Percentiles rank a stretch among this genome's conserved stretches.
phyloP scores from a whole-genome alignment of 805 yeast genomes.

The Kuraishia cidri region DNA sequence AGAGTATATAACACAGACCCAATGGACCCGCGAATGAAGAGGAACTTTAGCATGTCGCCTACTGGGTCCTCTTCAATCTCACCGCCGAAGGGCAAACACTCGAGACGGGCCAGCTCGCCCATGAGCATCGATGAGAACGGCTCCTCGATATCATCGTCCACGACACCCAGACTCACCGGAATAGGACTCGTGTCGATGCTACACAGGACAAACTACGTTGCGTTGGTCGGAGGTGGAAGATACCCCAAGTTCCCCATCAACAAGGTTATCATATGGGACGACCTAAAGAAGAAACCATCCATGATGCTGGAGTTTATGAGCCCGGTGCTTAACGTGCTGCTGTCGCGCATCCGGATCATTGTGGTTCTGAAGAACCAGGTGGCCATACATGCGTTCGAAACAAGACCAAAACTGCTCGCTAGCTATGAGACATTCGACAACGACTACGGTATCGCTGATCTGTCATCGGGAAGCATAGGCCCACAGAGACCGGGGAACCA shows the following conservation, averaged over 20 bases:
- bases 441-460: constrained; percentile 53
- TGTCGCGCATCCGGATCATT: constrained; percentile 69
- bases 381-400: constrained; percentile 69
- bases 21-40: constrained; percentile 60
- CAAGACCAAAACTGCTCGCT: constrained; percentile 64
- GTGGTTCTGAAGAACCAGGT: constrained; percentile 63
- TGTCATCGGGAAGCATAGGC: constrained; percentile 7
- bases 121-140: no score
- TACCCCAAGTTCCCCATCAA: constrained; percentile 72
- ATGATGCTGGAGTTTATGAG: constrained; percentile 67
- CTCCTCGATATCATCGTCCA: background rate
- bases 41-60: constrained; percentile 32
- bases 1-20: constrained; percentile 85
- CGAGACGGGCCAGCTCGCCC: no score
- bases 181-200: constrained; percentile 77
- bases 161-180: constrained; percentile 32
- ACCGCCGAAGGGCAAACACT: no score
- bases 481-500: background rate
- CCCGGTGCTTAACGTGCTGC: constrained; percentile 63
- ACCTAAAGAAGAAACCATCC: constrained; percentile 66
- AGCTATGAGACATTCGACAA: constrained; percentile 60
- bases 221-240: constrained; percentile 84
- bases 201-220: constrained; percentile 84
- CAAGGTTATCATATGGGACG: constrained; percentile 89
- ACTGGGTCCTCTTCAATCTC: no score